These are phyloP conservation scores for Physaria fendleri DNA, from an alignment of 345 rosid genomes.

Conservation along the genomic window DNA sequence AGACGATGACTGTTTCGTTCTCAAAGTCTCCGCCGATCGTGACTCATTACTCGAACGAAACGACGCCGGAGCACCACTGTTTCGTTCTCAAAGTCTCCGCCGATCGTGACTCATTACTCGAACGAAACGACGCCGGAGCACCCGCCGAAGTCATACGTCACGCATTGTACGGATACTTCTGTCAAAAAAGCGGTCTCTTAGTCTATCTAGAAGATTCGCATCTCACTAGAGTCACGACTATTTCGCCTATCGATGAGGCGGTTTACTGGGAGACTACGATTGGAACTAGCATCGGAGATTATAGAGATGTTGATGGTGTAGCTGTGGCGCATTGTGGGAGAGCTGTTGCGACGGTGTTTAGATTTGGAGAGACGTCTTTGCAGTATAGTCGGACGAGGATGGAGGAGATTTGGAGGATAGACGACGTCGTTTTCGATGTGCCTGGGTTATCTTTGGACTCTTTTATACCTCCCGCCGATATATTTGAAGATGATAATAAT, in stretches of 20 bases:
- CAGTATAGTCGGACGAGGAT: conserved; percentile 74
- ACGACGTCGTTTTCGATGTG: conserved; percentile 87
- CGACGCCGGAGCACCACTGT: conserved; percentile 75
- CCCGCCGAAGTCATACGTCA: conserved; percentile 89
- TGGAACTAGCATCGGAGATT: conserved; percentile 81
- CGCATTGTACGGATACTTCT: conserved; percentile 85
- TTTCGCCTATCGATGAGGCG: conserved; percentile 45
- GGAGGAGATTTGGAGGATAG: conserved; percentile 92
- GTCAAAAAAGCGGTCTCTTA: conserved; percentile 82
- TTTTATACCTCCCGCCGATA: conserved; percentile 96
- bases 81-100: conserved; percentile 87
- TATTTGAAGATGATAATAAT: conserved; percentile 34
- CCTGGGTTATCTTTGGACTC: conserved; percentile 75
- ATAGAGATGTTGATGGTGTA: conserved; percentile 79
- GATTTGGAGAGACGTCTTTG: conserved; percentile 68
- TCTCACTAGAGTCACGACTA: conserved; percentile 66
- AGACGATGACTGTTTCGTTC: conserved; percentile 79
- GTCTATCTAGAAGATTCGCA: conserved; percentile 88
- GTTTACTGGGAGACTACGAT: conserved; percentile 94
- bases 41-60: conserved; percentile 66
- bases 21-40: conserved; percentile 80
- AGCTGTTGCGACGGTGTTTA: conserved; percentile 79
- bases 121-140: conserved; percentile 62
- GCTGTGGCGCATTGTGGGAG: conserved; percentile 76
- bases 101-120: conserved; percentile 62